Evolutionary conservation across 805 yeast species (phyloP).

Genomic region (Wickerhamomyces chaumierensis): DNA sequence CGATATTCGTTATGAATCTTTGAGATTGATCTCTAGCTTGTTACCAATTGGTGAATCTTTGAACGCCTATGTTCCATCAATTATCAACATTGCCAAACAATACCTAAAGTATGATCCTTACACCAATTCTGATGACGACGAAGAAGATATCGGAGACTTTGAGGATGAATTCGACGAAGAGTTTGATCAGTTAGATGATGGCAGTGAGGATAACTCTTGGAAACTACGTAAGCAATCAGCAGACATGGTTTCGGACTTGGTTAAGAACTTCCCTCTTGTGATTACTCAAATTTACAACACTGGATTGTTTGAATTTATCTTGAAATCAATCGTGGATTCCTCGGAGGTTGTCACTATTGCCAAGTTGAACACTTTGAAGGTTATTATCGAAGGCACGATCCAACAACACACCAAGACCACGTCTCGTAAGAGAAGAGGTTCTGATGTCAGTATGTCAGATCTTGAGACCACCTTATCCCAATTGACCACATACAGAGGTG

Average conservation of each 20-base stretch:
- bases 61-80: conserved; percentile 15
- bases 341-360: conserved; percentile 41
- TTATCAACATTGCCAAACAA: conserved; percentile 19
- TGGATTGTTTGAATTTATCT: conserved; percentile 21
- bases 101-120: conserved; percentile 39
- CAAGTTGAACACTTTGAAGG: conserved; percentile 32
- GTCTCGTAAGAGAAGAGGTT: conserved; percentile 19
- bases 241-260: conserved; percentile 27
- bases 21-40: conserved; percentile 28
- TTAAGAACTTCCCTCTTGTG: conserved; percentile 25
- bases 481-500: conserved; percentile 11
- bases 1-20: conserved; percentile 39
- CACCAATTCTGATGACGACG: conserved; percentile 22
- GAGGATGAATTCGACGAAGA: conserved; percentile 37
- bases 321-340: conserved; percentile 29
- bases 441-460: conserved; percentile 30
- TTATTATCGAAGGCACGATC: conserved; percentile 23
- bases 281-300: conserved; percentile 24
- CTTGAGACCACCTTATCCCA: conserved; percentile 16
- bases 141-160: conserved; percentile 25
- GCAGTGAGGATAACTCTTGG: conserved; percentile 47
- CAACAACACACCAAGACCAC: conserved; percentile 15
- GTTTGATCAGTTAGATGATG: conserved; percentile 26
- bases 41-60: conserved; percentile 27
- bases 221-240: conserved; percentile 46